Evolutionary conservation across 2,329 filamentous ascomycete genomes (phyloP).

Genomic region (Drechslerella stenobrocha): DNA sequence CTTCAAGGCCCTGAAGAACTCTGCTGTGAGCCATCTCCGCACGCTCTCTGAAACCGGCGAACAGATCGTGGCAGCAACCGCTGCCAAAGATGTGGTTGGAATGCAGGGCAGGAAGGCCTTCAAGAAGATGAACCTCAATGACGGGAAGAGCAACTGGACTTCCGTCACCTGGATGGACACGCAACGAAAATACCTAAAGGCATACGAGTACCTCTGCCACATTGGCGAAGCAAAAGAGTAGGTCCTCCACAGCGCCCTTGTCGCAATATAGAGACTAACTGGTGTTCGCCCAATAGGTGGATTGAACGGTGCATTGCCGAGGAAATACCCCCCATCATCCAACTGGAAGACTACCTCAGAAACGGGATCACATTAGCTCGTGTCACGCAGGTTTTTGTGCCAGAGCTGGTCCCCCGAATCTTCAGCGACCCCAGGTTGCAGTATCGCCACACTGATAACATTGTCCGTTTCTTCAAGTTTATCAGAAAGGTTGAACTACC

Average conservation of each 20-base stretch:
- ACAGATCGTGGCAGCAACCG: slow-evolving; percentile 76
- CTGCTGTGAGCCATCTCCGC: slow-evolving; percentile 84
- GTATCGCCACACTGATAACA: slow-evolving; percentile 96
- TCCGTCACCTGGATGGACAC: slow-evolving; percentile 98
- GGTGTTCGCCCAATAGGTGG: slow-evolving; percentile 61
- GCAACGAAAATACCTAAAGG: slow-evolving; percentile 91
- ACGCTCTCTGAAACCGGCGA: slow-evolving; percentile 76
- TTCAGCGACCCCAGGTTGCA: slow-evolving; percentile 84
- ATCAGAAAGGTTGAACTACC: slow-evolving; percentile 88
- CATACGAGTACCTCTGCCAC: slow-evolving; percentile 97
- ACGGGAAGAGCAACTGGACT: slow-evolving; percentile 65
- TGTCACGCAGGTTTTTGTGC: slow-evolving; percentile 84
- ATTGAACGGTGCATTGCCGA: slow-evolving; percentile 89
- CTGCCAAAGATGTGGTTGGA: slow-evolving; percentile 83
- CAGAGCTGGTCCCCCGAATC: slow-evolving; percentile 74
- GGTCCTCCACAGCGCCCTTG: slow-evolving; percentile 10
- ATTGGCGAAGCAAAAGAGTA: slow-evolving; percentile 94
- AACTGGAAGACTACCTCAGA: slow-evolving; percentile 87
- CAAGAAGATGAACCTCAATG: slow-evolving; percentile 61
- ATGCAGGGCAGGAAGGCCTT: slow-evolving; percentile 75
- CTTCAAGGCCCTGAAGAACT: slow-evolving; percentile 67
- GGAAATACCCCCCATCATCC: slow-evolving; percentile 84
- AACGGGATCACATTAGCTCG: slow-evolving; percentile 94
- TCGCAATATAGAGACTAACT: slow-evolving; percentile 4
- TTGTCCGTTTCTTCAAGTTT: slow-evolving; percentile 92